A percentile compares a stretch with the other conserved stretches of the same genome.
Evolutionary conservation across 2,329 filamentous ascomycete species (phyloP).

Genomic region (Whalleya microplaca): DNA sequence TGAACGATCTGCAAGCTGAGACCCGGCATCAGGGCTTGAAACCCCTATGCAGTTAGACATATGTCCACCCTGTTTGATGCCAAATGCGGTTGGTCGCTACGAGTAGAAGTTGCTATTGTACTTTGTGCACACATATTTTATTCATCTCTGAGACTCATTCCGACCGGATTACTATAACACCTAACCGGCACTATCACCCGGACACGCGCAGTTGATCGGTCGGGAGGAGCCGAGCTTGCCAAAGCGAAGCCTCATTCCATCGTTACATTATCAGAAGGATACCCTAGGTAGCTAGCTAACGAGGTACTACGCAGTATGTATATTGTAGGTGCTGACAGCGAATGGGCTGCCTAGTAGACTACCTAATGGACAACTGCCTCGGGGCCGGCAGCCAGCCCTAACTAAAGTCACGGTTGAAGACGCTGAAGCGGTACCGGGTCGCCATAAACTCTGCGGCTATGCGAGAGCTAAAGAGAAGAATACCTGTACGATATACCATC

Average conservation of each 20-base stretch:
- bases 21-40: slow-evolving; percentile 45
- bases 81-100: slow-evolving; percentile 29
- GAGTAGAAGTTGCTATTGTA: slow-evolving; percentile 18
- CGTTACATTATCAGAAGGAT: too few relatives aligned
- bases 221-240: slow-evolving; percentile 31
- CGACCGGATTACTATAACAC: slow-evolving; percentile 38
- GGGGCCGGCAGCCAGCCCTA: too few relatives aligned
- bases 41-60: slow-evolving; percentile 35
- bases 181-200: slow-evolving; percentile 30
- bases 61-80: slow-evolving; percentile 23
- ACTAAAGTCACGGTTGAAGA: too few relatives aligned
- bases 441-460: slow-evolving; percentile 10
- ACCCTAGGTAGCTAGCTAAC: too few relatives aligned
- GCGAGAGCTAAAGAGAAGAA: slow-evolving; percentile 5
- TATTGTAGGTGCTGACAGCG: too few relatives aligned
- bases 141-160: slow-evolving; percentile 26
- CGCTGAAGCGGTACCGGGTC: neutral
- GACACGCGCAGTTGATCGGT: slow-evolving; percentile 19
- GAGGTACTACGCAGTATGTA: too few relatives aligned
- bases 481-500: neutral
- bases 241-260: slow-evolving; percentile 12
- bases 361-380: too few relatives aligned
- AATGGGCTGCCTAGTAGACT: too few relatives aligned
- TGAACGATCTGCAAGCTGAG: slow-evolving; percentile 47
- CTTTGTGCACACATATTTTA: too few relatives aligned